phyloP scores from a whole-genome alignment of 2,329 filamentous ascomycete species.

The Hyphodiscus sp. region DNA sequence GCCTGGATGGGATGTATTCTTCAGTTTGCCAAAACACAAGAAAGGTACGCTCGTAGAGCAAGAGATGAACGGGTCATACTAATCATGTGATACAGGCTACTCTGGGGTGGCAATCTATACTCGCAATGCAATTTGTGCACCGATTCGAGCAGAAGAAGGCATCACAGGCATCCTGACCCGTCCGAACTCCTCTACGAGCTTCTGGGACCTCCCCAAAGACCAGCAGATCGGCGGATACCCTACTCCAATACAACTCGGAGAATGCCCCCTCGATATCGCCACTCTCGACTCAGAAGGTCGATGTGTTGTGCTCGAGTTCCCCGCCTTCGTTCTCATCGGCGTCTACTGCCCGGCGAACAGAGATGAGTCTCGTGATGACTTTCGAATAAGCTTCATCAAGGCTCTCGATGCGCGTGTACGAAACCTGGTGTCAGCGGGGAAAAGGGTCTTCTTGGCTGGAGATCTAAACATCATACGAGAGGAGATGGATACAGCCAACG shows the following conservation, averaged over 20 bases:
- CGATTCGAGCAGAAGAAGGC: constrained; percentile 90
- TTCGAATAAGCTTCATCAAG: constrained; percentile 72
- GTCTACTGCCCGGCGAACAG: constrained; percentile 88
- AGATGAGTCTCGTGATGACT: constrained; percentile 76
- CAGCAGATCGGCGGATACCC: constrained; percentile 89
- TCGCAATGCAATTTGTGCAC: constrained; percentile 75
- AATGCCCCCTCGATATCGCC: constrained; percentile 58
- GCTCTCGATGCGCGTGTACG: constrained; percentile 78
- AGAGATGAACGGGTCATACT: neutral
- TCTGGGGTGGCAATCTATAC: constrained; percentile 96
- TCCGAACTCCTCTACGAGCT: constrained; percentile 63
- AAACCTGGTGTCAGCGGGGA: constrained; percentile 74
- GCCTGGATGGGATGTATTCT: constrained; percentile 92
- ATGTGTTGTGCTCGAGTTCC: constrained; percentile 86
- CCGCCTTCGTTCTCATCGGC: constrained; percentile 87
- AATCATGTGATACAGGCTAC: constrained; percentile 57
- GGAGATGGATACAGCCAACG: constrained; percentile 66
- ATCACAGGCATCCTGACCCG: constrained; percentile 73
- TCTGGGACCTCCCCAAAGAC: constrained; percentile 65
- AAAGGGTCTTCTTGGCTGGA: constrained; percentile 77
- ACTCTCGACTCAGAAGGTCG: constrained; percentile 85
- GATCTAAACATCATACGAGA: constrained; percentile 74
- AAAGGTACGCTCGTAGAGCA: constrained; percentile 55
- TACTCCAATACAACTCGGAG: constrained; percentile 56
- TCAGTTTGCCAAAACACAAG: constrained; percentile 87